Conservation (phyloP, 2,329 filamentous ascomycete genomes). For the Pseudocercospora crystallina region DNA sequence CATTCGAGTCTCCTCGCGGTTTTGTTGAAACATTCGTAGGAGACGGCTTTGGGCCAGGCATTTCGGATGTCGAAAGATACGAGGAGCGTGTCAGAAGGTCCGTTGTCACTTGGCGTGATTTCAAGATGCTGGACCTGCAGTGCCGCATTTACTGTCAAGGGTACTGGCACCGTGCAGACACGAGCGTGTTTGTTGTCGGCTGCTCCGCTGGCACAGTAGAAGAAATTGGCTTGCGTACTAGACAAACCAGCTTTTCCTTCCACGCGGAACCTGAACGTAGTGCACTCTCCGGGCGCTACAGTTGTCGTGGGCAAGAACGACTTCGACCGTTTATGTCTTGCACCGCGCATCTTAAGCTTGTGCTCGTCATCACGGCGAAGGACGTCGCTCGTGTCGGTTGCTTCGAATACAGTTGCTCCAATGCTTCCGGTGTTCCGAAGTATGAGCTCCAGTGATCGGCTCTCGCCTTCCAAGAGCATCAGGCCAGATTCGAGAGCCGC, state of each 20-base stretch:
- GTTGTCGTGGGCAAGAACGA: constrained; percentile 12
- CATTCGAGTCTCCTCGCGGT: constrained; percentile 2
- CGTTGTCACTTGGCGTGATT: constrained; percentile 60
- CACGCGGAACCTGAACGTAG: constrained; percentile 78
- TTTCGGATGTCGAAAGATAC: constrained; percentile 83
- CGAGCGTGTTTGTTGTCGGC: constrained; percentile 21
- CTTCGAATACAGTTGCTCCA: constrained; percentile 66
- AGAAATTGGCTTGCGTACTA: constrained; percentile 74
- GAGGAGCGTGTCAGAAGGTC: constrained; percentile 65
- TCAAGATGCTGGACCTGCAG: constrained; percentile 80
- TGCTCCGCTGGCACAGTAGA: constrained; percentile 55
- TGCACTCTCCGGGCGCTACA: constrained; percentile 56
- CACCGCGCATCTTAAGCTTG: constrained; percentile 13
- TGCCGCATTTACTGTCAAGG: constrained; percentile 88
- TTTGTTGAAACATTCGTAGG: constrained; percentile 31
- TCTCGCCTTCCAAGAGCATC: constrained; percentile 92
- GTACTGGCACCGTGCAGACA: constrained; percentile 68
- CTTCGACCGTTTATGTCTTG: constrained; percentile 16
- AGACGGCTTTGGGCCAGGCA: constrained; percentile 79
- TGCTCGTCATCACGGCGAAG: constrained; percentile 15
- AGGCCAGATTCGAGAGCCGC: constrained; percentile 80
- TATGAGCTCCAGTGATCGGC: constrained; percentile 72
- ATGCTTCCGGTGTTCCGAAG: constrained; percentile 76
- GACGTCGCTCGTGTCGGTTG: constrained; percentile 24
- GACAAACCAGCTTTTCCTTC: constrained; percentile 83